Evolutionary conservation across 1,139 yeast species (phyloP).

Genomic region (Sugiyamaella castrensis): DNA sequence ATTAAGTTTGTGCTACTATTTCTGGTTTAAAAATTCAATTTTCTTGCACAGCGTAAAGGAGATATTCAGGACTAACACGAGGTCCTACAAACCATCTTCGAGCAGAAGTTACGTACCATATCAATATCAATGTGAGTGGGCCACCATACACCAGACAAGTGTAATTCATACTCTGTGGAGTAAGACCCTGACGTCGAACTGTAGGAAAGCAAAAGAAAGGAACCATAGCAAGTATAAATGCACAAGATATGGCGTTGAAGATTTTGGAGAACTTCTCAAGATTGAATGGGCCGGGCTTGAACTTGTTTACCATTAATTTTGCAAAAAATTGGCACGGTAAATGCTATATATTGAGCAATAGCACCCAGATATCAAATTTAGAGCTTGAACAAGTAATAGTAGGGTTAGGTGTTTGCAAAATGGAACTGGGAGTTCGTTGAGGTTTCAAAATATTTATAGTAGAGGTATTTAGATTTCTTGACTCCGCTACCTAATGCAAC

Average conservation of each 20-base stretch:
- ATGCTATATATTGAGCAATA: slow-evolving; percentile 66
- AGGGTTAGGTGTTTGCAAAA: no score
- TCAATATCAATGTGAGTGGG: slow-evolving; percentile 48
- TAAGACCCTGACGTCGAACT: slow-evolving; percentile 42
- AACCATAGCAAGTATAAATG: slow-evolving; percentile 54
- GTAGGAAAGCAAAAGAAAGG: slow-evolving; percentile 64
- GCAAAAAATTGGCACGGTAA: slow-evolving; percentile 61
- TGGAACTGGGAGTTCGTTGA: no score
- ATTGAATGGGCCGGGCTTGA: slow-evolving; percentile 67
- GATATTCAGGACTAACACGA: slow-evolving; percentile 47
- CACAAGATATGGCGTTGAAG: slow-evolving; percentile 34
- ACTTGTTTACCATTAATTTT: slow-evolving; percentile 50
- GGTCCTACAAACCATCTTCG: slow-evolving; percentile 65
- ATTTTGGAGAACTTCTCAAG: slow-evolving; percentile 53
- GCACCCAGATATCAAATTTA: no score
- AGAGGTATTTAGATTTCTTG: no score
- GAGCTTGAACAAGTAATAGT: no score
- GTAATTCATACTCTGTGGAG: slow-evolving; percentile 59
- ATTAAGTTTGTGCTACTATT: no score
- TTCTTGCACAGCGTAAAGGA: slow-evolving; percentile 4
- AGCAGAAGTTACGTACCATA: slow-evolving; percentile 56
- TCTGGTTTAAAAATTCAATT: no score
- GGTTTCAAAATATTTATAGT: no score
- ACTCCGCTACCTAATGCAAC: no score
- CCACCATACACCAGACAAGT: slow-evolving; percentile 63